Percentiles rank a stretch among this genome's conserved stretches.
Evolutionary conservation across 768 basidiomycete species (phyloP).

Genomic region (Suillus lakei): DNA sequence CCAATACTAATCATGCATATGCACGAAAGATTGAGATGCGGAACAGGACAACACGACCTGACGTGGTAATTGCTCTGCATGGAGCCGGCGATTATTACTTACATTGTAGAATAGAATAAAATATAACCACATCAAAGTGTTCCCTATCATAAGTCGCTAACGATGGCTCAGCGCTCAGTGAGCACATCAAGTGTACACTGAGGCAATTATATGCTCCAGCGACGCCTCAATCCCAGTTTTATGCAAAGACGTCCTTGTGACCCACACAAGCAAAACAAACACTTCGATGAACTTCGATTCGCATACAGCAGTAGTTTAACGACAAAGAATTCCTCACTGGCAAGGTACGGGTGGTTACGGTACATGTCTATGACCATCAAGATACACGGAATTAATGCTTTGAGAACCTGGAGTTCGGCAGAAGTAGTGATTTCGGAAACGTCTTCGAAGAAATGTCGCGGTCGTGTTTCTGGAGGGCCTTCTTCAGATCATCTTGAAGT

Average conservation of each 20-base stretch:
- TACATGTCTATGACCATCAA: background rate
- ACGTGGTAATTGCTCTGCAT: too few relatives aligned
- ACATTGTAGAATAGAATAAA: too few relatives aligned
- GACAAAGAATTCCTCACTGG: background rate
- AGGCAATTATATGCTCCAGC: background rate
- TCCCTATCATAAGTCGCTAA: too few relatives aligned
- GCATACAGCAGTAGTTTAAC: background rate
- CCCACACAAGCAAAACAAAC: background rate
- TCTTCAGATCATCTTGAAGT: constrained; percentile 38
- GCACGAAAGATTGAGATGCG: too few relatives aligned
- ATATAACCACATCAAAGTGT: too few relatives aligned
- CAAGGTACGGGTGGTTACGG: background rate
- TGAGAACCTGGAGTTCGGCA: constrained; percentile 14
- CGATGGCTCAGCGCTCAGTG: too few relatives aligned
- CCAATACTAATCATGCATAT: too few relatives aligned
- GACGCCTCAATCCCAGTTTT: too few relatives aligned
- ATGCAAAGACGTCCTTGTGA: too few relatives aligned
- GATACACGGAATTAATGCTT: background rate
- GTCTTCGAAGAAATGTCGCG: constrained; percentile 52
- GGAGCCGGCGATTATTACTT: too few relatives aligned
- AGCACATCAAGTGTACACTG: background rate
- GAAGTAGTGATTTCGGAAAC: constrained; percentile 53
- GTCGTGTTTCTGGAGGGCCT: constrained; percentile 52
- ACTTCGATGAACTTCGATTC: background rate
- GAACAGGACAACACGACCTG: too few relatives aligned